phyloP scores from a whole-genome alignment of 495 filamentous ascomycete species.

The Pseudevernia furfuracea region DNA sequence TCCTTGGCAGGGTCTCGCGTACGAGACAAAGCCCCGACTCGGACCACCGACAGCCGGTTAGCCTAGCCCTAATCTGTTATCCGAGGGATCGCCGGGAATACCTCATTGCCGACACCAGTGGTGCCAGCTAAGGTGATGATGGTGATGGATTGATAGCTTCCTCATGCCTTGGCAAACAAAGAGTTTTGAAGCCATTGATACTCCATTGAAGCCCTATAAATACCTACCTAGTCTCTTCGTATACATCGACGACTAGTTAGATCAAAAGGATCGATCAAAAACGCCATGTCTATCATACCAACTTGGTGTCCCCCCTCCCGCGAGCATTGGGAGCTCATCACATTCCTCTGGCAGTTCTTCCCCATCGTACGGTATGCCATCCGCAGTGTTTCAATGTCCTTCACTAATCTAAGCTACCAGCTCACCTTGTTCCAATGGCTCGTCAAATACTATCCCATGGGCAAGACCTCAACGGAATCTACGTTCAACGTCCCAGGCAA shows the following conservation, averaged over 20 bases:
- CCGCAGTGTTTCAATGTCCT: neutral
- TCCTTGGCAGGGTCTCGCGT: too few species aligned
- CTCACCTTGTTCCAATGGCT: slow-evolving; percentile 56
- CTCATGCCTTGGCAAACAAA: neutral
- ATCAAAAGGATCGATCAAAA: neutral
- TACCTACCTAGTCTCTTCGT: neutral
- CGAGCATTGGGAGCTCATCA: slow-evolving; percentile 42
- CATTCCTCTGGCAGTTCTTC: slow-evolving; percentile 39
- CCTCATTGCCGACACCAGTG: neutral
- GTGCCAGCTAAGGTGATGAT: neutral
- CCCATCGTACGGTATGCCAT: slow-evolving; percentile 33
- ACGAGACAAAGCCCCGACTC: too few species aligned
- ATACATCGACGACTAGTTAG: neutral
- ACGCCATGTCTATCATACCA: slow-evolving; percentile 33
- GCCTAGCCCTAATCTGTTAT: neutral
- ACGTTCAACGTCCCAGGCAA: slow-evolving; percentile 82
- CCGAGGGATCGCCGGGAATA: neutral
- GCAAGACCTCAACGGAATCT: slow-evolving; percentile 74
- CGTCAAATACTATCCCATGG: slow-evolving; percentile 58
- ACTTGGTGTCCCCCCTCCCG: slow-evolving; percentile 42
- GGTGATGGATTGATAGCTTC: too few species aligned
- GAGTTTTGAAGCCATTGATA: neutral
- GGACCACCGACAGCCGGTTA: too few species aligned
- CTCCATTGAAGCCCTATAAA: neutral
- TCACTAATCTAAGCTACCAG: slow-evolving; percentile 32